A percentile compares a stretch with the other conserved stretches of the same genome.
These are phyloP conservation scores for Ogataea haglerorum DNA, from an alignment of 805 yeast genomes.

Conservation along the genomic window DNA sequence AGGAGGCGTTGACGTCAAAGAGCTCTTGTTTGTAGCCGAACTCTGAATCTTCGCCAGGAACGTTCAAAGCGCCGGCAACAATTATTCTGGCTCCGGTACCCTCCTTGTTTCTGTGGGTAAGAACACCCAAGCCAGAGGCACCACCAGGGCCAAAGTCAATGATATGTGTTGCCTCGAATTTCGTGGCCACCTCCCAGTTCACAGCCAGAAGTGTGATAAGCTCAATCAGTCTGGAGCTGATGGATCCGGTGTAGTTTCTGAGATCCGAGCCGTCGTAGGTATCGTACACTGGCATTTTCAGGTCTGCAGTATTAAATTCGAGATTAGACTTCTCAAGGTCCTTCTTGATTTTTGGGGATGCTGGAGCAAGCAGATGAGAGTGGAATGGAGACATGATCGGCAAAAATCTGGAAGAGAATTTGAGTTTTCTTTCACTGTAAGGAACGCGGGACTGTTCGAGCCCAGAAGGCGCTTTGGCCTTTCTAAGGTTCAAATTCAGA, in stretches of 20 bases:
- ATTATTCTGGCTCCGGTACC: constrained; percentile 97
- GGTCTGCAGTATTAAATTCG: constrained; percentile 49
- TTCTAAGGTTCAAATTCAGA: constrained; percentile 85
- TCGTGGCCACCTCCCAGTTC: constrained; percentile 89
- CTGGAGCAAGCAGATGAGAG: constrained; percentile 75
- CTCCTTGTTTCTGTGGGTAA: constrained; percentile 96
- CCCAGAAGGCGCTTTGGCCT: constrained; percentile 92
- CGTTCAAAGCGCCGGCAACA: constrained; percentile 87
- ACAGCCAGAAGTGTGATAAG: constrained; percentile 89
- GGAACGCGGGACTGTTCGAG: constrained; percentile 95
- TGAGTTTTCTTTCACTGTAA: constrained; percentile 86
- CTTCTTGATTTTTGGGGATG: constrained; percentile 59
- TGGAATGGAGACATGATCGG: constrained; percentile 98
- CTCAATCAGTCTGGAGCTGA: constrained; percentile 68
- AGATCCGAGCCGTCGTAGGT: constrained; percentile 83
- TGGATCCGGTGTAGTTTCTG: constrained; percentile 49
- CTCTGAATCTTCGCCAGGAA: constrained; percentile 66
- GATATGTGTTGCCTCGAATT: constrained; percentile 79
- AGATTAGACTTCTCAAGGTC: constrained; percentile 63
- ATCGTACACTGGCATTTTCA: constrained; percentile 86
- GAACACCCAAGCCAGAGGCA: constrained; percentile 90
- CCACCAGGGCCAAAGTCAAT: constrained; percentile 99
- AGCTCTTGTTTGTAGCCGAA: constrained; percentile 95
- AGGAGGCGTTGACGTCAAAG: constrained; percentile 62
- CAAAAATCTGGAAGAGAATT: constrained; percentile 88